Evolutionary conservation across 192 early-diverging fungal genomes (phyloP).

Genomic region (Mortierella antarctica): DNA sequence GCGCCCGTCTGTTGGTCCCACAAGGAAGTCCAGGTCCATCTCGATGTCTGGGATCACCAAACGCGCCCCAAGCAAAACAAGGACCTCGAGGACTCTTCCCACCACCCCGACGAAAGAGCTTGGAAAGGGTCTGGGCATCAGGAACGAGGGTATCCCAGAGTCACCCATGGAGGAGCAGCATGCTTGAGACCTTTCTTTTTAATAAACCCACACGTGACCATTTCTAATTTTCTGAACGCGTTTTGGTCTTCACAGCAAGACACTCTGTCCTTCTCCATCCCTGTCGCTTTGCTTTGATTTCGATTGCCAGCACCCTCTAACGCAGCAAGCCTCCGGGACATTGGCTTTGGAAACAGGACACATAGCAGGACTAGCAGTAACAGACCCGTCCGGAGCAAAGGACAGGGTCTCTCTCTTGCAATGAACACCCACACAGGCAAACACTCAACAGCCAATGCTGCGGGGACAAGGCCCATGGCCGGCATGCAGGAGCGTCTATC

Average conservation of each 20-base stretch:
- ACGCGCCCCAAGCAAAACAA: slow-evolving; percentile 26
- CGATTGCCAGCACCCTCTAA: no score
- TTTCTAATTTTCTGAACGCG: background rate
- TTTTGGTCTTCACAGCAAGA: background rate
- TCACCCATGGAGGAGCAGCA: slow-evolving; percentile 22
- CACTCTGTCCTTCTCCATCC: no score
- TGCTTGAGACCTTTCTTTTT: background rate
- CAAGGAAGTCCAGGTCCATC: slow-evolving; percentile 37
- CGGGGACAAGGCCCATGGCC: background rate
- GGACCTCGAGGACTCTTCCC: slow-evolving; percentile 30
- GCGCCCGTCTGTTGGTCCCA: slow-evolving; percentile 23
- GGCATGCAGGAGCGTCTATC: background rate
- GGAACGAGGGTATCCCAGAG: slow-evolving; percentile 32
- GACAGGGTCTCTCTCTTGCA: no score
- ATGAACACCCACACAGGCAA: no score
- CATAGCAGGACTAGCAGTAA: no score
- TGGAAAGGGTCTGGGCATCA: slow-evolving; percentile 38
- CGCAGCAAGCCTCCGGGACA: no score
- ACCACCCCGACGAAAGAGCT: slow-evolving; percentile 26
- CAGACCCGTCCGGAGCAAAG: no score
- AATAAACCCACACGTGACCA: background rate
- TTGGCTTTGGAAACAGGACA: no score
- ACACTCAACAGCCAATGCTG: background rate
- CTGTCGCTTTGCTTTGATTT: no score
- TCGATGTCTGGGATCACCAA: slow-evolving; percentile 50